Evolutionary conservation across 164 flowering plant species (phyloP).

Genomic region (Chimonanthus salicifolius): DNA sequence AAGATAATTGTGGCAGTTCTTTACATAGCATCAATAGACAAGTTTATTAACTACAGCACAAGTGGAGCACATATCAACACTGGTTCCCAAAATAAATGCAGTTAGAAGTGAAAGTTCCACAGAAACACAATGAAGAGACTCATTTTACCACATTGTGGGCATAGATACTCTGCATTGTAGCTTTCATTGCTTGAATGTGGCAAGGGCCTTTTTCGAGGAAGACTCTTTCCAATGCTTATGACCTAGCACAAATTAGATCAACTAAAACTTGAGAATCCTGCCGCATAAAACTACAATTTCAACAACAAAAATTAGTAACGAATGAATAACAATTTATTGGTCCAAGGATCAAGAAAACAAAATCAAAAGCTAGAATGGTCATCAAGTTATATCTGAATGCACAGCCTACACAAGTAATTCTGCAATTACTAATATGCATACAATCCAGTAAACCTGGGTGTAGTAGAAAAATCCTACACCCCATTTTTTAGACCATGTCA

Average conservation of each 20-base stretch:
- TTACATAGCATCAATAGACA: no score
- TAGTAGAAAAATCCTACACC: no score
- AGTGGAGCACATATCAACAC: no score
- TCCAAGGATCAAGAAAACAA: background rate
- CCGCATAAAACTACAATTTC: background rate
- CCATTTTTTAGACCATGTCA: no score
- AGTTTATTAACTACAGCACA: no score
- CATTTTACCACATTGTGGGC: conserved; percentile 23
- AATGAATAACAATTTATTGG: background rate
- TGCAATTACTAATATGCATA: no score
- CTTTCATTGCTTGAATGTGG: conserved; percentile 31
- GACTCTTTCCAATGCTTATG: conserved; percentile 28
- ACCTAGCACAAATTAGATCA: conserved; percentile 32
- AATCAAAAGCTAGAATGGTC: background rate
- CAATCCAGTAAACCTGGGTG: no score
- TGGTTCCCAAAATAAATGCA: no score
- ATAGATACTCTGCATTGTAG: conserved; percentile 27
- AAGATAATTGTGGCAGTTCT: no score
- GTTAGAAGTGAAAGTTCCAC: background rate
- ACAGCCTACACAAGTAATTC: no score
- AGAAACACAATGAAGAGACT: background rate
- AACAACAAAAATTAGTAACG: background rate
- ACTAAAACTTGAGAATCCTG: background rate
- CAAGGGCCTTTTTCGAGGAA: conserved; percentile 36
- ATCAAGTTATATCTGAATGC: background rate